Conservation (phyloP, 257 asterid species). For the Marsdenia floribunda region DNA sequence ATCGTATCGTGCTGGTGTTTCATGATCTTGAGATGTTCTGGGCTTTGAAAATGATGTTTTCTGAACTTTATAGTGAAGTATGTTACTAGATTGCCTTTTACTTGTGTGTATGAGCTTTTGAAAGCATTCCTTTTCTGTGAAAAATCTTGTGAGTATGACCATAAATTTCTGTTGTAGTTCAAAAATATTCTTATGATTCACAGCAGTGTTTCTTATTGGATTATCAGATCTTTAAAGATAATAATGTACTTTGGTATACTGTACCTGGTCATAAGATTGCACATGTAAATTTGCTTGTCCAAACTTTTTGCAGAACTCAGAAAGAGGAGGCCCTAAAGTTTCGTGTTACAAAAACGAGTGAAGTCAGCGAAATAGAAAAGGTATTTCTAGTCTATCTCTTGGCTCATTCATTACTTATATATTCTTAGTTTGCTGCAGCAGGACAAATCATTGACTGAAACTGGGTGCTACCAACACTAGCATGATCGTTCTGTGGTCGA, state of each 20-base stretch:
- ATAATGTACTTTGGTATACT: background rate
- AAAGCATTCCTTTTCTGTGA: conserved; percentile 2
- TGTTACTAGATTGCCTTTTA: background rate
- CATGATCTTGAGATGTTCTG: background rate
- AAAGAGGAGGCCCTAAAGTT: conserved; percentile 88
- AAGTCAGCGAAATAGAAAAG: conserved; percentile 81
- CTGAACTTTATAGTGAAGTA: background rate
- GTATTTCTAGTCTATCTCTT: conserved; percentile 27
- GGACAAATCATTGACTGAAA: background rate
- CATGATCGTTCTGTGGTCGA: background rate
- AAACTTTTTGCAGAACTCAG: conserved; percentile 55
- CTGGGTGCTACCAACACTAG: background rate
- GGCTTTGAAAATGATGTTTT: background rate
- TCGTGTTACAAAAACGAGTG: conserved; percentile 67
- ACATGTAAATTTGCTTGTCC: conserved; percentile 16
- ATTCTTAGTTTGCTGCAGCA: background rate
- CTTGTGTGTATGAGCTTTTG: background rate
- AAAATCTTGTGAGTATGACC: background rate
- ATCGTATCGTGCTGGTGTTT: background rate
- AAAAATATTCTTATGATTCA: background rate
- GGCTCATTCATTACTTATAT: background rate
- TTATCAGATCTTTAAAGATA: background rate
- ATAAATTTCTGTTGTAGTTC: background rate
- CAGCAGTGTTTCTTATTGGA: background rate
- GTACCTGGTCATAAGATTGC: background rate